phyloP scores from a whole-genome alignment of 208 protist species.

The Leptomonas seymouri region DNA sequence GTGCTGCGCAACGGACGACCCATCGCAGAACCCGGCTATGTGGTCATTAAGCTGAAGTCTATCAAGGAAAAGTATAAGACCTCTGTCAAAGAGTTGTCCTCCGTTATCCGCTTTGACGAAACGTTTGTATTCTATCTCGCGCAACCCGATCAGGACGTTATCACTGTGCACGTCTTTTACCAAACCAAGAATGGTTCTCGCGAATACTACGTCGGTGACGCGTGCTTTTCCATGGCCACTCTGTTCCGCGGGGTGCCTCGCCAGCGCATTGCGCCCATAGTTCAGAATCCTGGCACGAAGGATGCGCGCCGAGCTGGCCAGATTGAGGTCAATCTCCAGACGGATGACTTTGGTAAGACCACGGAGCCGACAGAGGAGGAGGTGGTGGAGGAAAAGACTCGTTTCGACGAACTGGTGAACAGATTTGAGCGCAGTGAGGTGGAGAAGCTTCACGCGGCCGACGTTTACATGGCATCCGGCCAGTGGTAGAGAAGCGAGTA shows the following conservation, averaged over 20 bases:
- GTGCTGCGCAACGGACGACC: conserved; percentile 60
- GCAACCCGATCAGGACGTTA: conserved; percentile 89
- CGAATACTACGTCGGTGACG: conserved; percentile 86
- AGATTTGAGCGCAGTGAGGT: conserved; percentile 55
- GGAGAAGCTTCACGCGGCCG: conserved; percentile 79
- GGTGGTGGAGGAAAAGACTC: conserved; percentile 63
- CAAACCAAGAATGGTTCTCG: conserved; percentile 62
- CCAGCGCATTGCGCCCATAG: conserved; percentile 77
- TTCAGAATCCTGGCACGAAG: conserved; percentile 77
- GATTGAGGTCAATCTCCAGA: conserved; percentile 79
- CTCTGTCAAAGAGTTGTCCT: conserved; percentile 70
- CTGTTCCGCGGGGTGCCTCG: conserved; percentile 74
- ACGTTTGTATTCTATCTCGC: conserved; percentile 89
- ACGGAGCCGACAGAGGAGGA: conserved; percentile 53
- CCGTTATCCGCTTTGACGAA: conserved; percentile 81
- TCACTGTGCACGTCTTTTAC: conserved; percentile 89
- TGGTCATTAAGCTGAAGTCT: conserved; percentile 89
- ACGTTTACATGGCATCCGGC: conserved; percentile 74
- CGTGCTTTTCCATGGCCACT: conserved; percentile 85
- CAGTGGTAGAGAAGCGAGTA: conserved; percentile 17
- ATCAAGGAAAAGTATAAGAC: conserved; percentile 93
- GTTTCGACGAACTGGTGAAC: conserved; percentile 66
- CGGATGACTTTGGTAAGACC: conserved; percentile 84
- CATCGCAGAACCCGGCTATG: conserved; percentile 75
- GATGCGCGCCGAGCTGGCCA: conserved; percentile 62